Evolutionary conservation across 202 grass and related monocot species (phyloP), one percentile per base, ranked within the genome.

Genomic region (Setaria italica): DNA sequence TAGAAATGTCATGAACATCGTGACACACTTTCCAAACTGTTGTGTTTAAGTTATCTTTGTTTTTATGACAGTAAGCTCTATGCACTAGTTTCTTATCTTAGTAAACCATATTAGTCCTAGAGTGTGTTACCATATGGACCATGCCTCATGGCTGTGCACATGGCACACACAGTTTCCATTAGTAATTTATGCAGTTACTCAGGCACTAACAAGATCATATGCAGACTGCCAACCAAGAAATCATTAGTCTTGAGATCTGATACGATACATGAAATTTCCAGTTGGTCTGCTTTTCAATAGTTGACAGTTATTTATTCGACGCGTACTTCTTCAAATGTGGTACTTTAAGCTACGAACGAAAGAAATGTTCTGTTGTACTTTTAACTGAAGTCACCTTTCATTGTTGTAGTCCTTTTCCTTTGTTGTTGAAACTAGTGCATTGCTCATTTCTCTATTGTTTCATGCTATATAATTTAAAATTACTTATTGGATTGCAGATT

Each of bases 401-500:
- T 12, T 81, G 50, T 19, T 85, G 11, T 69, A 30, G 20, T 34
- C 9, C 2, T 21, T 78, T 32, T 37, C n/a, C 16, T 53, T 9
- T 57, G 25, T 25, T 25, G 25, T 25, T 25, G 25, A 25, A 25
- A 25, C 25, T 25, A 25, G 25, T 12, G 17, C 25, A 49, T 4
- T 57, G 4, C 1, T 62, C 12, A 45, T 66, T 72, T 4, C 73
- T 20, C 48, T 3, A 37, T 5, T 67, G 11, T 34, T 70, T 81
- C n/a, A 20, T 10, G 41, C 70, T 12, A 12, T 63, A 46, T 66
- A 33, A 2, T 76, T 50, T 76, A 29, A 59, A 80, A 34, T 13
- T 81, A 70, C 53, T 64, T 2, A 17, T 59, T 64, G 59, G 25
- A 37, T 53, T 87, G 73, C 88, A 99, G 97, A 99, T 99, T 87